Conservation (phyloP, 495 filamentous ascomycete species). For the Aspergillus sclerotioniger region DNA sequence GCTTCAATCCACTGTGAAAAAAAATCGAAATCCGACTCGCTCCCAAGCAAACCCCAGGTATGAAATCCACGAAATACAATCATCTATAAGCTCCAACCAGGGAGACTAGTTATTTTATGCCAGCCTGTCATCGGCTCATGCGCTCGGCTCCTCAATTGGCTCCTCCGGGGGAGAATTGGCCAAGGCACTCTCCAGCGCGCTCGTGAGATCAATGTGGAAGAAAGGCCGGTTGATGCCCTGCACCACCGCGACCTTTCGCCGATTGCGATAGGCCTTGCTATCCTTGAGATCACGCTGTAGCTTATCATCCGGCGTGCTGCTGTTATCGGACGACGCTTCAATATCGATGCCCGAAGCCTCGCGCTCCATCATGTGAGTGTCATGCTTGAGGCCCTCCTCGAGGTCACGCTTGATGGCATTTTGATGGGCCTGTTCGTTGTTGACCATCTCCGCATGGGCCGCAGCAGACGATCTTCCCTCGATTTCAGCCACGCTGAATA, state of each 20-base stretch:
- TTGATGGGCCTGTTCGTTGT: slow-evolving; percentile 50
- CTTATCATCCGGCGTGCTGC: slow-evolving; percentile 36
- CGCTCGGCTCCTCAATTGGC: background rate
- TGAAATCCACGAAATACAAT: slow-evolving; percentile 1
- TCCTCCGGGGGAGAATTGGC: slow-evolving; percentile 54
- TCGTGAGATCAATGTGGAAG: slow-evolving; percentile 94
- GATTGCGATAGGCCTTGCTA: slow-evolving; percentile 44
- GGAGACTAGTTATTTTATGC: background rate
- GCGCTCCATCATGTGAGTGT: slow-evolving; percentile 25
- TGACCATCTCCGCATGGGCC: slow-evolving; percentile 53
- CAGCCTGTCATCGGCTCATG: background rate
- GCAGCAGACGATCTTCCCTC: slow-evolving; percentile 70
- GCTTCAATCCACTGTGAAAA: slow-evolving; percentile 5
- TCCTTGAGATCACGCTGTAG: slow-evolving; percentile 45
- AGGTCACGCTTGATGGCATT: slow-evolving; percentile 32
- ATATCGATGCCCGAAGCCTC: slow-evolving; percentile 34
- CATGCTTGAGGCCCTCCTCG: slow-evolving; percentile 39
- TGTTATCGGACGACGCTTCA: slow-evolving; percentile 31
- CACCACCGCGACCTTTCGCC: slow-evolving; percentile 61
- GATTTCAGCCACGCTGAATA: slow-evolving; percentile 92
- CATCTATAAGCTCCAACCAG: slow-evolving; percentile 8
- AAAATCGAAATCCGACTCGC: background rate
- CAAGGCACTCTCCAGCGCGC: slow-evolving; percentile 85
- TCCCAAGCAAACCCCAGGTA: background rate
- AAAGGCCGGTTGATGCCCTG: slow-evolving; percentile 85